Conservation (phyloP, 2,329 filamentous ascomycete species). For the Ceratocystis papillata region DNA sequence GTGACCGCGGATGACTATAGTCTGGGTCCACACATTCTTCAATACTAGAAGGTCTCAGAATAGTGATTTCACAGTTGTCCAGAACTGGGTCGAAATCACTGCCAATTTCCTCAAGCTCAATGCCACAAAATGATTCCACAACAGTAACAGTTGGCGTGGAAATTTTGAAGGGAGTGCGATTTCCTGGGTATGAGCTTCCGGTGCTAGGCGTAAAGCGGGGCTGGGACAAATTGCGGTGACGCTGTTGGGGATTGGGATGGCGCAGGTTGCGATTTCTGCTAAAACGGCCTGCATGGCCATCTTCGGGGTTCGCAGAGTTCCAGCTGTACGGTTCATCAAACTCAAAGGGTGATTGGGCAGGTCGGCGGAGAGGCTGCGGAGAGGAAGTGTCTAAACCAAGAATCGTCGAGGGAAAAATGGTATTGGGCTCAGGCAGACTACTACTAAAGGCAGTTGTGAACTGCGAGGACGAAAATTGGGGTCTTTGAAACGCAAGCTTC, state of each 20-base stretch:
- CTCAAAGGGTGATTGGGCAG: constrained; percentile 18
- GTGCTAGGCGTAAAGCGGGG: constrained; percentile 9
- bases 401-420: constrained; percentile 8
- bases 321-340: constrained; percentile 17
- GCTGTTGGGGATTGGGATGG: background rate
- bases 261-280: background rate
- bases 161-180: background rate
- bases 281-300: background rate
- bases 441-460: background rate
- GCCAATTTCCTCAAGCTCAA: constrained; percentile 4
- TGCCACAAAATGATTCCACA: background rate
- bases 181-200: constrained; percentile 12
- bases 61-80: constrained; percentile 10
- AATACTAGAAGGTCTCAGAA: constrained; percentile 15
- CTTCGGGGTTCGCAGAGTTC: constrained; percentile 12
- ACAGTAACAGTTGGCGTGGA: constrained; percentile 1
- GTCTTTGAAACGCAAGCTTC: constrained; percentile 1
- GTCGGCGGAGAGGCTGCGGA: constrained; percentile 14
- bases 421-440: constrained; percentile 6
- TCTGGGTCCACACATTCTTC: constrained; percentile 36
- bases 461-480: background rate
- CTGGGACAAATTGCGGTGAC: constrained; percentile 12
- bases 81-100: constrained; percentile 3
- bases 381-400: background rate
- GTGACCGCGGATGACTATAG: constrained; percentile 34